Base-by-base conservation (phyloP, 1,284 basidiomycete genomes). In the Exsudoporus floridanus region DNA sequence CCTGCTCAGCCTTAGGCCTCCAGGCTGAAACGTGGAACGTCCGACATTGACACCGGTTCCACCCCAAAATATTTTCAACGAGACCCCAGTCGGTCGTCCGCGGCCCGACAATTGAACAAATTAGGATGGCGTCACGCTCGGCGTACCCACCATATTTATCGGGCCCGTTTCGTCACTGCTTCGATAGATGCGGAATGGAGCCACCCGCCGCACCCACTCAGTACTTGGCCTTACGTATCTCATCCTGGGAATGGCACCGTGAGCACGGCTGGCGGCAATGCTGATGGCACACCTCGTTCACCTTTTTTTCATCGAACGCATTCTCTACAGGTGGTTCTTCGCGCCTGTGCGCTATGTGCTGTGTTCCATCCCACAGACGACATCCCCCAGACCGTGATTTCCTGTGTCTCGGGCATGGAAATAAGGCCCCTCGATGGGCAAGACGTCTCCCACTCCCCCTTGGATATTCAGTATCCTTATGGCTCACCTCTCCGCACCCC, bases 341-440 rank as follows among this genome's bases (percentile, higher is more conserved):
- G 13, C 19, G 5, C 23, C 48, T 42, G 38, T 52, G 40, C 39
- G 5, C 1, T 27, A 7, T 56, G 53, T 41, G 44, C 40, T 53
- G 12, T 16, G 0, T 19, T 28, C 5, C 13, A 6, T 10, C 10
- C 27, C 23, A 7, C 14, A 5, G 14, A 10, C 30, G n/a, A 14
- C 28, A 6, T 30, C 5, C 4, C 12, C 6, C 8, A 5, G n/a
- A 35, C 50, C 37, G 38, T 38, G 23, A 21, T 30, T 13, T 44
- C 23, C 25, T 28, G 33, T 30, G 12, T 16, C 16, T 4, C 1
- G 28, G 10, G 28, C 9, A 12, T 30, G 28, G 4, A 4, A 10
- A 30, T 30, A 1, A 8, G 16, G 7, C 2, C 3, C 8, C 0
- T 8, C 5, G 16, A 16, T 18, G 21, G 7, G 7, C 28, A 12